Evolutionary conservation across 2,329 filamentous ascomycete genomes (phyloP).

Genomic region (Coleophoma crateriformis): DNA sequence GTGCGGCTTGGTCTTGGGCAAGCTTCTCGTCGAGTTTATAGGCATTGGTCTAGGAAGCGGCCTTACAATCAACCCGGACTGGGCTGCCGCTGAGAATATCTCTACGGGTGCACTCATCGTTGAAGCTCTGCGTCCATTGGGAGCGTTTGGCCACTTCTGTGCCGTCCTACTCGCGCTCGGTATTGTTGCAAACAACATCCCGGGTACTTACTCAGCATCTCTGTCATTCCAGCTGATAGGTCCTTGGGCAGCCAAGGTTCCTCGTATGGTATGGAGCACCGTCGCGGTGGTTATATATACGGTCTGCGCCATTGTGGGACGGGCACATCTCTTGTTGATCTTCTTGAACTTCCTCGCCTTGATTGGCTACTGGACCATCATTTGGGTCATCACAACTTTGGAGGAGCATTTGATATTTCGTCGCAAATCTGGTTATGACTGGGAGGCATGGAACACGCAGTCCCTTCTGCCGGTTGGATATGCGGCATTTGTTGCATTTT

Average conservation of each 20-base stretch:
- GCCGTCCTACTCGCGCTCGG: constrained; percentile 59
- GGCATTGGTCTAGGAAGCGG: constrained; percentile 60
- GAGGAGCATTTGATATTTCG: constrained; percentile 61
- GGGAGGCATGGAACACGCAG: constrained; percentile 54
- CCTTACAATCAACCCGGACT: constrained; percentile 43
- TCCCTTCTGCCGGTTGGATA: constrained; percentile 55
- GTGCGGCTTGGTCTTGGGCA: constrained; percentile 48
- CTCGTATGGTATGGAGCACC: constrained; percentile 60
- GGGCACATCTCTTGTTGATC: constrained; percentile 53
- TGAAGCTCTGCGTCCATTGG: constrained; percentile 52
- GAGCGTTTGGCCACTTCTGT: constrained; percentile 61
- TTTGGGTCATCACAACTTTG: constrained; percentile 57
- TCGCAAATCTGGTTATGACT: constrained; percentile 44
- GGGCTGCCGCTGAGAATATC: constrained; percentile 52
- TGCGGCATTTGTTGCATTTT: constrained; percentile 55
- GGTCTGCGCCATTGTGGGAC: constrained; percentile 58
- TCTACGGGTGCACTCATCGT: constrained; percentile 57
- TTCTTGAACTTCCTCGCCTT: constrained; percentile 65
- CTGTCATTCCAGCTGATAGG: constrained; percentile 56
- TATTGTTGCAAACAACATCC: constrained; percentile 53
- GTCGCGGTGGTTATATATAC: constrained; percentile 57
- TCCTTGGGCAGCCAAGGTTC: constrained; percentile 48
- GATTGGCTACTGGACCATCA: constrained; percentile 61
- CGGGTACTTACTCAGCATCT: background rate
- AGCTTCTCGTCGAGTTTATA: constrained; percentile 54